Conservation (phyloP, 495 filamentous ascomycete species). For the Annulohypoxylon nitens region DNA sequence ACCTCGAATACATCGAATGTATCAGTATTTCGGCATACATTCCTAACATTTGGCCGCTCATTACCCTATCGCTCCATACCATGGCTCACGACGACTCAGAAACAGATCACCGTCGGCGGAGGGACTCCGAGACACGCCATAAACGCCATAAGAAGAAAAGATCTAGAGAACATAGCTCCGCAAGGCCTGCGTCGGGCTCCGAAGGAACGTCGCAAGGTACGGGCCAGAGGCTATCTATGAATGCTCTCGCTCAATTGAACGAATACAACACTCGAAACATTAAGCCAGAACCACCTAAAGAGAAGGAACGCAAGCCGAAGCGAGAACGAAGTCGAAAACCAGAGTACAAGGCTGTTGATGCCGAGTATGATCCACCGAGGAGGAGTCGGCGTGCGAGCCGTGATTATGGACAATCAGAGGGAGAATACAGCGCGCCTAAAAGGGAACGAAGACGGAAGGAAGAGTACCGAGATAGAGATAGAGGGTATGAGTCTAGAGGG, state of each 20-base stretch:
- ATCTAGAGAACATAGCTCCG: conserved; percentile 47
- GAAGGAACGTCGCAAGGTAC: conserved; percentile 32
- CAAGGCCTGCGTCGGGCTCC: conserved; percentile 32
- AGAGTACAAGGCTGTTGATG: conserved; percentile 41
- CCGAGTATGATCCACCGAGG: conserved; percentile 43
- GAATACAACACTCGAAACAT: conserved; percentile 62
- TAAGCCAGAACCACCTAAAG: conserved; percentile 40
- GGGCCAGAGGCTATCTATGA: conserved; percentile 61
- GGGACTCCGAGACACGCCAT: conserved; percentile 43
- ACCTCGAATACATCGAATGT: conserved; percentile 8
- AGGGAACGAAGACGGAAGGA: conserved; percentile 52
- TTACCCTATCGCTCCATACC: conserved; percentile 8
- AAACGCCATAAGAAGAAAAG: conserved; percentile 49
- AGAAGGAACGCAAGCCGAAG: conserved; percentile 42
- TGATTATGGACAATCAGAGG: conserved; percentile 37
- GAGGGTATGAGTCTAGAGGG: conserved; percentile 45
- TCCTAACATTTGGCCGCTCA: neutral
- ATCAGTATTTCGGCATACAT: neutral
- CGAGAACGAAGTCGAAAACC: conserved; percentile 38
- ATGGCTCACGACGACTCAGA: conserved; percentile 53
- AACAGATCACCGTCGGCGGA: conserved; percentile 46
- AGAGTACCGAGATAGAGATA: conserved; percentile 45
- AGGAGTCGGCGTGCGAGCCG: conserved; percentile 37
- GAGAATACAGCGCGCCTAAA: conserved; percentile 49
- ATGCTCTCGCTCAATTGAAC: conserved; percentile 72